phyloP scores from a whole-genome alignment of 495 filamentous ascomycete genomes.

The Aspergillus avenaceus region DNA sequence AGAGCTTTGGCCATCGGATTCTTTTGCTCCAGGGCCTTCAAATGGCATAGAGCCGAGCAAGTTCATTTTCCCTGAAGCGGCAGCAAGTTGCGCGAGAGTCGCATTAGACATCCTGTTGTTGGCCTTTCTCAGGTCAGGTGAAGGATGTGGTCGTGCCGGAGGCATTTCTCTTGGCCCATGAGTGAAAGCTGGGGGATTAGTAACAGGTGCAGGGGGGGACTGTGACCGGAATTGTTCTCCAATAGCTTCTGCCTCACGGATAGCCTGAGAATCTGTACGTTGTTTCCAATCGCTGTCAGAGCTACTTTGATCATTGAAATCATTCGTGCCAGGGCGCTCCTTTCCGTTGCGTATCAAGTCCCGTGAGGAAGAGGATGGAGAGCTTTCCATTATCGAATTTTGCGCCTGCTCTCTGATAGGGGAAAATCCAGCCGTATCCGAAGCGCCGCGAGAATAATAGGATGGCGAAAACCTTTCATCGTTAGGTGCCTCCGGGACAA shows the following conservation, averaged over 20 bases:
- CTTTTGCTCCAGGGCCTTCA: conserved; percentile 18
- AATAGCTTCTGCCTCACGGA: conserved; percentile 17
- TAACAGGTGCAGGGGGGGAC: conserved; percentile 68
- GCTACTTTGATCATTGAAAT: conserved; percentile 48
- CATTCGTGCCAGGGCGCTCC: conserved; percentile 18
- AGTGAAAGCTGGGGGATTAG: conserved; percentile 68
- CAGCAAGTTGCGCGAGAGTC: conserved; percentile 72
- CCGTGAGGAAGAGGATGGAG: conserved; percentile 32
- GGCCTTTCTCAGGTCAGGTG: conserved; percentile 69
- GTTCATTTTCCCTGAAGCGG: conserved; percentile 50
- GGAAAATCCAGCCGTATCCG: conserved; percentile 45
- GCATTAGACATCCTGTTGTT: conserved; percentile 77
- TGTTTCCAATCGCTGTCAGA: conserved; percentile 54
- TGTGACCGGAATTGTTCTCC: conserved; percentile 49
- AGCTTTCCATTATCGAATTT: conserved; percentile 27
- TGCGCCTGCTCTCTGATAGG: conserved; percentile 15
- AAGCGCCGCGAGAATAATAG: conserved; percentile 50
- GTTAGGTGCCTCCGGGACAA: conserved; percentile 25
- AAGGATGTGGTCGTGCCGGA: conserved; percentile 60
- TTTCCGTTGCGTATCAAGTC: conserved; percentile 34
- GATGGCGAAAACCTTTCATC: conserved; percentile 35
- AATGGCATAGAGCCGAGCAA: conserved; percentile 28
- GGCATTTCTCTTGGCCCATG: conserved; percentile 67
- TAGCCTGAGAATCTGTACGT: conserved; percentile 1
- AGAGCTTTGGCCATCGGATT: conserved; percentile 13